These are phyloP conservation scores for Lentinula sp. DNA, from an alignment of 768 basidiomycete genomes.

Conservation along the genomic window DNA sequence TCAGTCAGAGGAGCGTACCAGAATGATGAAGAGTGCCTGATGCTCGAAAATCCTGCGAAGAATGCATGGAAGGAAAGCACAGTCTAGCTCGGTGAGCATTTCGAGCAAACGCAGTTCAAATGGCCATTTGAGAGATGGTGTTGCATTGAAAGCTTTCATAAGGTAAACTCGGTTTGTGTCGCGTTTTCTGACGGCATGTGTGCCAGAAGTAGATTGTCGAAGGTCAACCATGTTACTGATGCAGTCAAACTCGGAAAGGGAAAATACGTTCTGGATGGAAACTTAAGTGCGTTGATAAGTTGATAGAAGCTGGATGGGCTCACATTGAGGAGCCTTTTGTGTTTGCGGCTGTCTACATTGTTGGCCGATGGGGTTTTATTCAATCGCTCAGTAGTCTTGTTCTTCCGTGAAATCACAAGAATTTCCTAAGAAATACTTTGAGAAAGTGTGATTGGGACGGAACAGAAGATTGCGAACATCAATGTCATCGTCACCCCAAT, in stretches of 20 bases:
- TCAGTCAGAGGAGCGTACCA: conserved; percentile 20
- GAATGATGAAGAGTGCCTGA: conserved; percentile 30
- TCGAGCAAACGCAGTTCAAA: conserved; percentile 29
- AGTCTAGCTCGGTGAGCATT: conserved; percentile 23
- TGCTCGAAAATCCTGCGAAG: conserved; percentile 35
- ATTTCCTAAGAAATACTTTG: conserved; percentile 33
- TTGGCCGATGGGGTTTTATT: not conserved
- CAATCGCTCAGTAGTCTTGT: not conserved
- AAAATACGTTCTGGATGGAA: not conserved
- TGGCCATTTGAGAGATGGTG: conserved; percentile 13
- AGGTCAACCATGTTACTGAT: conserved; percentile 10
- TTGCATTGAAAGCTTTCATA: conserved; percentile 17
- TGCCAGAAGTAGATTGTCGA: conserved; percentile 5
- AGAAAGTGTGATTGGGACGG: not conserved
- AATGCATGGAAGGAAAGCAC: conserved; percentile 32
- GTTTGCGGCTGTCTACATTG: conserved; percentile 15
- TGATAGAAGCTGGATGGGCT: not conserved
- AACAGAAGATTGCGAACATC: conserved; percentile 27
- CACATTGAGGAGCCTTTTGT: conserved; percentile 14
- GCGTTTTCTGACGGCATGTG: conserved; percentile 18
- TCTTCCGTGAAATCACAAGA: conserved; percentile 37
- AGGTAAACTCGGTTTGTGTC: conserved; percentile 26
- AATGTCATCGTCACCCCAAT: conserved; percentile 43
- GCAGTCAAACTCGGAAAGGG: conserved; percentile 29
- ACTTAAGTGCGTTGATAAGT: not conserved